Evolutionary conservation across 2,329 filamentous ascomycete genomes (phyloP).

Genomic region (Thielaviopsis punctulata): DNA sequence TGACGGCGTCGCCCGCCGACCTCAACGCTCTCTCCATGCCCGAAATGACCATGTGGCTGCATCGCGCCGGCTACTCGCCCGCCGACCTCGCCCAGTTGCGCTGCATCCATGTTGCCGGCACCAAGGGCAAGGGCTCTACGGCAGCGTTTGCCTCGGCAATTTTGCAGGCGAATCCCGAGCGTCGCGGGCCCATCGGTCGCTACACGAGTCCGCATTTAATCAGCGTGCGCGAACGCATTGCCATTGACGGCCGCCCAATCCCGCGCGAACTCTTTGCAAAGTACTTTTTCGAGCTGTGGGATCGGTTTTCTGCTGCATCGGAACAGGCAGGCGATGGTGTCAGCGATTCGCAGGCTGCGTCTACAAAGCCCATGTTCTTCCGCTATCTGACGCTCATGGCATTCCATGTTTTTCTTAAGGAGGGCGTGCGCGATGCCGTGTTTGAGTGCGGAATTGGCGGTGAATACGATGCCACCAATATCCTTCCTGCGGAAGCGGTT

Average conservation of each 20-base stretch:
- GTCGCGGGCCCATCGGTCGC: conserved; percentile 40
- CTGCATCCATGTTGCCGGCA: conserved; percentile 73
- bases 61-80: conserved; percentile 53
- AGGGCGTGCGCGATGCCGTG: conserved; percentile 62
- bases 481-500: conserved; percentile 46
- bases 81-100: conserved; percentile 26
- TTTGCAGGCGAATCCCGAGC: conserved; percentile 29
- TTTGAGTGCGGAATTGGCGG: conserved; percentile 80
- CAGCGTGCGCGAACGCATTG: conserved; percentile 66
- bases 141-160: conserved; percentile 71
- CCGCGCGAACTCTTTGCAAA: conserved; percentile 49
- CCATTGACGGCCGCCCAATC: conserved; percentile 56
- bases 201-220: conserved; percentile 79
- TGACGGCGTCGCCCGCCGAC: conserved; percentile 14
- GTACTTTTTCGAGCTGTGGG: conserved; percentile 79
- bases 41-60: conserved; percentile 66
- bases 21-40: conserved; percentile 62
- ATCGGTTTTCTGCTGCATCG: conserved; percentile 30
- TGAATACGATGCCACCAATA: conserved; percentile 78
- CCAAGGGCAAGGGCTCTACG: conserved; percentile 86
- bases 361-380: conserved; percentile 76
- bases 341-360: conserved; percentile 32
- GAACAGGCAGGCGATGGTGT: conserved; percentile 17
- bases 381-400: conserved; percentile 80
- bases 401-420: conserved; percentile 61